phyloP scores from a whole-genome alignment of 805 yeast species.

The Candida railenensis region DNA sequence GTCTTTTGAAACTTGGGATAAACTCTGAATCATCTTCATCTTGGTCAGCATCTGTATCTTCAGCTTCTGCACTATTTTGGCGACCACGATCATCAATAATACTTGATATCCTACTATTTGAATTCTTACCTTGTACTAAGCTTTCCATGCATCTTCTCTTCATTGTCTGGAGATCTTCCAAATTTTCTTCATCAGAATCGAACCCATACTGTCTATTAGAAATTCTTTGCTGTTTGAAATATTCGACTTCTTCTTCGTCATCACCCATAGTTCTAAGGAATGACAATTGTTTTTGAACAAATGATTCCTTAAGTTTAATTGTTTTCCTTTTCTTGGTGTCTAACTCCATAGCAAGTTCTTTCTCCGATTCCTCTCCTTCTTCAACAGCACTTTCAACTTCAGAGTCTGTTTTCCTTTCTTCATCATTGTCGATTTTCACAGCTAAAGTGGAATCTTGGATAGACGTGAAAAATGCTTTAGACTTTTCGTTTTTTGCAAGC shows the following conservation, averaged over 20 bases:
- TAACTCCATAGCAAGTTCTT: constrained; percentile 17
- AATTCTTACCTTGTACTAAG: constrained; percentile 18
- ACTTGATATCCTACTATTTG: constrained; percentile 14
- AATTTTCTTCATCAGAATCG: constrained; percentile 35
- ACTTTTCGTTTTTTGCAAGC: constrained; percentile 51
- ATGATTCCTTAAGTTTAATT: constrained; percentile 48
- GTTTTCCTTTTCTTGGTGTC: constrained; percentile 27
- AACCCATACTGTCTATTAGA: constrained; percentile 38
- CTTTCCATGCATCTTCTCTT: constrained; percentile 41
- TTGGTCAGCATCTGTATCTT: constrained; percentile 19
- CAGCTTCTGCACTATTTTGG: constrained; percentile 14
- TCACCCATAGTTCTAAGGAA: constrained; percentile 37
- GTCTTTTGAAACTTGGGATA: constrained; percentile 40
- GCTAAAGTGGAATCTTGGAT: constrained; percentile 48
- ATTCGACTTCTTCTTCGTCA: constrained; percentile 30
- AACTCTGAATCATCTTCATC: constrained; percentile 35
- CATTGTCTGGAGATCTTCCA: constrained; percentile 45
- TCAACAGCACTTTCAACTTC: constrained; percentile 21
- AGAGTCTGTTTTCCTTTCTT: constrained; percentile 19
- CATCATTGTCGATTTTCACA: constrained; percentile 24
- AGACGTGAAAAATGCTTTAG: constrained; percentile 67
- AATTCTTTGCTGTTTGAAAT: constrained; percentile 26
- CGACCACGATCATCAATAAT: constrained; percentile 21
- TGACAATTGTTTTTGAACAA: constrained; percentile 56
- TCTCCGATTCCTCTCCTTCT: constrained; percentile 14